phyloP scores from a whole-genome alignment of 192 early-diverging fungal species.

The Rhizophagus clarus region DNA sequence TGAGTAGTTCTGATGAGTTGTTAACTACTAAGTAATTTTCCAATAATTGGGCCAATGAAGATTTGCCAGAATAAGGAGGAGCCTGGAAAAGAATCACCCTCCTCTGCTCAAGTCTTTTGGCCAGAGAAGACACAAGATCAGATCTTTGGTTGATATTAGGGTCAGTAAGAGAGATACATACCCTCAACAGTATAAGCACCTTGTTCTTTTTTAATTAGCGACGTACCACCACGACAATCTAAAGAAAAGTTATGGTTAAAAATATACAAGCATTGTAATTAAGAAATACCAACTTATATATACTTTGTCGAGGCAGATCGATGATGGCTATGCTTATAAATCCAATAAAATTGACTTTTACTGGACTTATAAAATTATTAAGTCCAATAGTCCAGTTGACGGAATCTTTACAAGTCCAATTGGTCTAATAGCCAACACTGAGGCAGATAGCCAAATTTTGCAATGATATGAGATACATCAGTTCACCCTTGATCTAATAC shows the following conservation, averaged over 20 bases:
- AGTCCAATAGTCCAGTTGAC: no score
- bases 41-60: no score
- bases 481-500: neutral
- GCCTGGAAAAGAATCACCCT: constrained; percentile 21
- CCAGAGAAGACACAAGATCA: neutral
- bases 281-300: neutral
- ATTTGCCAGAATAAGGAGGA: constrained; percentile 5
- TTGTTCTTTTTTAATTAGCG: no score
- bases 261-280: neutral
- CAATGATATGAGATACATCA: neutral
- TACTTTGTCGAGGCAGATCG: constrained; percentile 7
- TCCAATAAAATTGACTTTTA: no score
- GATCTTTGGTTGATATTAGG: neutral
- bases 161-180: neutral
- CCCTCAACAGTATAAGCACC: neutral
- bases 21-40: no score
- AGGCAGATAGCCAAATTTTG: neutral
- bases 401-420: no score
- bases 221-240: neutral
- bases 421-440: no score
- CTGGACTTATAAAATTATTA: no score
- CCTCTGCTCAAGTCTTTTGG: neutral
- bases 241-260: neutral
- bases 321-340: no score
- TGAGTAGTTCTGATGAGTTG: no score